Conservation (phyloP, 345 rosid genomes). For the Sonneratia caseolaris region DNA sequence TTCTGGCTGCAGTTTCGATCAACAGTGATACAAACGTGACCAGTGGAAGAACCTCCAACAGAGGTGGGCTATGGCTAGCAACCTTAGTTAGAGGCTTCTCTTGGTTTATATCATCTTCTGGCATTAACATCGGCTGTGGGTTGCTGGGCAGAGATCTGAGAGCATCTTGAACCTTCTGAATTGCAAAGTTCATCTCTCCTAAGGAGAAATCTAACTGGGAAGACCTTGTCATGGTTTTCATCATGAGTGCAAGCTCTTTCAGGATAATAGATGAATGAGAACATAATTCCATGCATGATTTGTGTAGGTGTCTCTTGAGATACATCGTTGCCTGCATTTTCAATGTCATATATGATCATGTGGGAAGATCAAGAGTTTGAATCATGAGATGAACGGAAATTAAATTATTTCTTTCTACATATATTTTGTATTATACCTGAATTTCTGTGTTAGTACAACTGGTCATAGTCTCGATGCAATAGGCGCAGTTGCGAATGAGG, state of each 20-base stretch:
- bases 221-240: constrained; percentile 38
- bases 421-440: constrained; percentile 23
- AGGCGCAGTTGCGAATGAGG: constrained; percentile 53
- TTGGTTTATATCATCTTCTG: constrained; percentile 8
- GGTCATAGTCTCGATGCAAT: constrained; percentile 48
- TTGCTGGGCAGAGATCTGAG: constrained; percentile 34
- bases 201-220: constrained; percentile 30
- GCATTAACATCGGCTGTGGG: not conserved
- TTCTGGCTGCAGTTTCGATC: constrained; percentile 43
- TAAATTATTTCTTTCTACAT: no score
- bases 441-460: constrained; percentile 32
- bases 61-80: constrained; percentile 14
- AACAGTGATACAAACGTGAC: constrained; percentile 48
- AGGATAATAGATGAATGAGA: constrained; percentile 30
- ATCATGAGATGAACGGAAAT: not conserved
- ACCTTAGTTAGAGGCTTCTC: constrained; percentile 13
- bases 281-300: constrained; percentile 32
- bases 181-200: constrained; percentile 48
- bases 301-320: constrained; percentile 30
- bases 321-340: constrained; percentile 38
- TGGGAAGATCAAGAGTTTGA: not conserved
- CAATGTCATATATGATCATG: not conserved
- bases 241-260: constrained; percentile 34
- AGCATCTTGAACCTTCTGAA: constrained; percentile 41
- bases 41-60: constrained; percentile 48